phyloP scores from a whole-genome alignment of 2,329 filamentous ascomycete species.

The Pochonia chlamydosporia region DNA sequence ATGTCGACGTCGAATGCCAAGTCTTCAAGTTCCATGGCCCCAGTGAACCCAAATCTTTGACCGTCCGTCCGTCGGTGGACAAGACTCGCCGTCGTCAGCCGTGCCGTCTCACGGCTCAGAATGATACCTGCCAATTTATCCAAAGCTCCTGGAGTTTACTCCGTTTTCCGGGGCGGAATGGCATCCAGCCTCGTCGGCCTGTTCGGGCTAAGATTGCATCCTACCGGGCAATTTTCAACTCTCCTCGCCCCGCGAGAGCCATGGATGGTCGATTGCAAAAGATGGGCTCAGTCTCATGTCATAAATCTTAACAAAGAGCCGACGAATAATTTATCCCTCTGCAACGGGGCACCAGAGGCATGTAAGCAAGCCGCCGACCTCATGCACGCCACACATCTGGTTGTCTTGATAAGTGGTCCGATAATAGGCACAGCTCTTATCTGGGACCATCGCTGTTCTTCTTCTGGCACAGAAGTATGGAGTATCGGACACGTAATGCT shows the following conservation, averaged over 20 bases:
- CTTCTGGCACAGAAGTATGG: background rate
- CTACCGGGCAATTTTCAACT: no score
- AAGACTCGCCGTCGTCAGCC: background rate
- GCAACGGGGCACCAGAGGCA: background rate
- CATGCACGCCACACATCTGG: background rate
- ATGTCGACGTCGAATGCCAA: no score
- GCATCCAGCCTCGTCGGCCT: no score
- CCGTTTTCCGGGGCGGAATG: no score
- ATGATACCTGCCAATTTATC: background rate
- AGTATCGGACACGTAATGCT: background rate
- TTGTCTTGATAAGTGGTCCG: background rate
- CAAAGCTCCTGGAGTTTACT: background rate
- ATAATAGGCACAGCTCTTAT: background rate
- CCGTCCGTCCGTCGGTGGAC: background rate
- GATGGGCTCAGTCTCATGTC: no score
- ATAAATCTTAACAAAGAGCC: background rate
- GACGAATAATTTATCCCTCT: background rate
- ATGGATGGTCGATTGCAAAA: no score
- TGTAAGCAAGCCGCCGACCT: background rate
- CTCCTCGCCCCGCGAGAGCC: no score
- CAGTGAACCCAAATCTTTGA: background rate
- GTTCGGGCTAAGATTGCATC: no score
- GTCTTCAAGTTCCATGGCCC: no score
- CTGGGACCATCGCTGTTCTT: background rate
- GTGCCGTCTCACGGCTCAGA: background rate